Evolutionary conservation across 1,139 yeast genomes (phyloP), one percentile per base, ranked within the genome.

Genomic region (Diutina mesorugosa): DNA sequence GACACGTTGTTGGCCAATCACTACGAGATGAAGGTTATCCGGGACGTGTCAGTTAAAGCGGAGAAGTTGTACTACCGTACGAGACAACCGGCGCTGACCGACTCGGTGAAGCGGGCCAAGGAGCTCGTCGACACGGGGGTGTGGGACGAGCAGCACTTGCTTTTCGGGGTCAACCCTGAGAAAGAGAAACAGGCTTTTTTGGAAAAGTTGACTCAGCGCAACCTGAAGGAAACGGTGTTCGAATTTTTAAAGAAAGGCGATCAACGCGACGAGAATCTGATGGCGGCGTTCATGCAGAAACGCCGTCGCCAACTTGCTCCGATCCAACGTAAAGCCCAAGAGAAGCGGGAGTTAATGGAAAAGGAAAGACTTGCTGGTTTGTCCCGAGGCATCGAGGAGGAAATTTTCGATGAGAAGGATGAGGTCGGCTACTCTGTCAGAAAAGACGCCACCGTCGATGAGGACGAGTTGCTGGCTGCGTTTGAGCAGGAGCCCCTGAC

Each of bases 271-370:
- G 91, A 86, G 61, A 87, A 87, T 61, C 84, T 83, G 60, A 72
- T 90, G 66, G 87, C 89, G 47, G 85, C 85, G 56, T 77, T 93
- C 65, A 93, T 95, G 99, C 79, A 85, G 61, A 83, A 82, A 60
- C 79, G 99, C 74, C 79, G 99, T 69, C 77, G 77, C 60, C 97
- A 91, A 67, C 77, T 95, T 59, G 97, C 96, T 0, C 95, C 95
- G 7, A 81, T 91, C 56, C 96, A 90, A 68, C 76, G 84, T 63
- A 80, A 85, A 61, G 91, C 96, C 0, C 76, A 75, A 60, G 95
- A 90, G 67, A 78, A 85, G 66, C 77, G 79, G 63, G 87, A 82
- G 50, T 71, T 87, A 56, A 69, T 85, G 56, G 93, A 85, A 61
- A 83, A 82, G 69, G 96, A 89, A 68, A 79, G 90, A 69, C 64